Evolutionary conservation across 805 yeast genomes (phyloP).

Genomic region (Kuraishia cidri): DNA sequence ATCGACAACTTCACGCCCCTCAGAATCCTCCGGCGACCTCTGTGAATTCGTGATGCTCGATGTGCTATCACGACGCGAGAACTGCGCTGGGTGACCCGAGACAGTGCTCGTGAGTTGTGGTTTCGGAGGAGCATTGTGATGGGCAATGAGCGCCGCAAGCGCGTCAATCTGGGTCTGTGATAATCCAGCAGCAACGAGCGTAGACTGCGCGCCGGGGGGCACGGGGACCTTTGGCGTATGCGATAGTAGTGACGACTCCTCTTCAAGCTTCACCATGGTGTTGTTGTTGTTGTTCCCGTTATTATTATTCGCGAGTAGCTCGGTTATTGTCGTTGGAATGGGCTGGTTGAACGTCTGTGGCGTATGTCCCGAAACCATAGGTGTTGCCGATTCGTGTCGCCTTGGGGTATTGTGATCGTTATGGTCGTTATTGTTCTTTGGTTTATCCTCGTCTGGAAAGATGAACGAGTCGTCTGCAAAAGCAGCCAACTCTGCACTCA

Average conservation of each 20-base stretch:
- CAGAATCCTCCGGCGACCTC: background rate
- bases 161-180: conserved; percentile 65
- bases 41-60: background rate
- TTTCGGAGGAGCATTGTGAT: conserved; percentile 11
- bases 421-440: conserved; percentile 20
- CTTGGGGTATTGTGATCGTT: conserved; percentile 7
- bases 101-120: background rate
- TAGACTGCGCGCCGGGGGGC: conserved; percentile 63
- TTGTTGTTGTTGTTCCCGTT: background rate
- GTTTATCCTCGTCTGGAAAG: conserved; percentile 77
- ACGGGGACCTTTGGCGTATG: conserved; percentile 52
- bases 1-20: conserved; percentile 22
- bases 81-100: background rate
- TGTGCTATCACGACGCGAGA: background rate
- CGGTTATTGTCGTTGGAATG: conserved; percentile 1
- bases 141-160: conserved; percentile 64
- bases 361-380: background rate
- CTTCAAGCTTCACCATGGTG: background rate
- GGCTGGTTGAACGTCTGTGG: background rate
- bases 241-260: background rate
- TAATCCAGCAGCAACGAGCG: conserved; percentile 59
- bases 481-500: conserved; percentile 64
- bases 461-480: conserved; percentile 77
- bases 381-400: conserved; percentile 1
- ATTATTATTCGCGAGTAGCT: background rate